Percentiles rank a stretch among this genome's conserved stretches.
These are phyloP conservation scores for Dactylella cylindrospora DNA, from an alignment of 2,329 filamentous ascomycete species.

Conservation along the genomic window DNA sequence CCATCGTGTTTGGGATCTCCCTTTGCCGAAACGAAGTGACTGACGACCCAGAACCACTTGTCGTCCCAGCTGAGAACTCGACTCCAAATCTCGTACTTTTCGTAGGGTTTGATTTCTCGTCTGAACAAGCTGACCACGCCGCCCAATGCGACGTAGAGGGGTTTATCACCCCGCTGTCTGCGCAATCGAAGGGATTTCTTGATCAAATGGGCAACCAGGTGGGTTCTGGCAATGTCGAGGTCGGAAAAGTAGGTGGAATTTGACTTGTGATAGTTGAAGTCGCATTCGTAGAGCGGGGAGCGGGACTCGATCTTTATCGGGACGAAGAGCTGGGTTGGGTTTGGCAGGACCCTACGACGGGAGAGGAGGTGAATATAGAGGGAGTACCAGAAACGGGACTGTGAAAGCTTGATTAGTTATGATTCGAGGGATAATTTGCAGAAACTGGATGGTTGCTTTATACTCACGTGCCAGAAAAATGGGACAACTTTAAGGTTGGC, in stretches of 20 bases:
- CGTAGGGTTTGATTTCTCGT: conserved; percentile 69
- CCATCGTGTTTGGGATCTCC: conserved; percentile 56
- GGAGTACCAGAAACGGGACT: conserved; percentile 63
- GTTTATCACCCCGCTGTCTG: conserved; percentile 30
- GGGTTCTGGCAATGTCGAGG: conserved; percentile 78
- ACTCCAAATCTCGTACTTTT: conserved; percentile 72
- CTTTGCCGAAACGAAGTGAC: conserved; percentile 64
- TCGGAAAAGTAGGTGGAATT: conserved; percentile 86
- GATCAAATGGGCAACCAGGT: conserved; percentile 69
- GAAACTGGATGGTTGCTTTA: conserved; percentile 2
- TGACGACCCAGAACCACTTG: conserved; percentile 78
- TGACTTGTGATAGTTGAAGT: conserved; percentile 82
- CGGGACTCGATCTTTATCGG: conserved; percentile 68
- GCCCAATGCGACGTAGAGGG: conserved; percentile 58
- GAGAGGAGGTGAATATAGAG: conserved; percentile 60
- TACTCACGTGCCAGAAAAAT: conserved; percentile 71
- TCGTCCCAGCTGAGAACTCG: conserved; percentile 72
- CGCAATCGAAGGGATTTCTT: conserved; percentile 46
- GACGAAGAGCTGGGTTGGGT: conserved; percentile 69
- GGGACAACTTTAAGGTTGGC: conserved; percentile 74
- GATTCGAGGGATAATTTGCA: conserved; percentile 4
- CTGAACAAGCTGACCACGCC: conserved; percentile 74
- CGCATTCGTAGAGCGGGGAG: conserved; percentile 73
- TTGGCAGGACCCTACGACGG: conserved; percentile 57
- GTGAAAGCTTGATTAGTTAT: conserved; percentile 5